Percentiles rank a stretch among this genome's conserved stretches.
These are phyloP conservation scores for Diplogelasinospora grovesii DNA, from an alignment of 495 filamentous ascomycete species.

Conservation along the genomic window DNA sequence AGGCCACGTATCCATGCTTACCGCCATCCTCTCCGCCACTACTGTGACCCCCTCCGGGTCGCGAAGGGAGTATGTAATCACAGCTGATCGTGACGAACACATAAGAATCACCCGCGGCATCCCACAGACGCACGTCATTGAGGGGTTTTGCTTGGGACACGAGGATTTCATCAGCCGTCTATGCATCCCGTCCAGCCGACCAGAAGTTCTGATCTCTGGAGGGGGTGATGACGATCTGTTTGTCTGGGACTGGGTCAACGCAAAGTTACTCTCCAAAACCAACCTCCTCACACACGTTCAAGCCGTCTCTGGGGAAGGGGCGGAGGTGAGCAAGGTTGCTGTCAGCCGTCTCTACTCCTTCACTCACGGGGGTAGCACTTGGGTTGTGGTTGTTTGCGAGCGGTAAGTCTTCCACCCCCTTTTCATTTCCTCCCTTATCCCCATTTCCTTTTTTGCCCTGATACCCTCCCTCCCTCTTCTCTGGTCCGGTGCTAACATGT, in stretches of 20 bases:
- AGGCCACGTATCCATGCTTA: slow-evolving; percentile 91
- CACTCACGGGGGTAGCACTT: slow-evolving; percentile 5
- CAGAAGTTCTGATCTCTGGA: slow-evolving; percentile 67
- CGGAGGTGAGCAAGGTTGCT: slow-evolving; percentile 38
- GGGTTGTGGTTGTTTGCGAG: slow-evolving; percentile 60
- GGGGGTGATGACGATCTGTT: slow-evolving; percentile 75
- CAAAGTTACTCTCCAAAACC: slow-evolving; percentile 46
- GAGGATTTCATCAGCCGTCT: slow-evolving; percentile 71
- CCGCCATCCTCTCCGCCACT: slow-evolving; percentile 55
- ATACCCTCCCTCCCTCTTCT: background rate
- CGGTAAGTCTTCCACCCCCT: slow-evolving; percentile 42
- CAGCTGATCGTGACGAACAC: slow-evolving; percentile 92
- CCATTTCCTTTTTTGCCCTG: background rate
- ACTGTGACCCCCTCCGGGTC: slow-evolving; percentile 12
- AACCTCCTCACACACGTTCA: slow-evolving; percentile 40
- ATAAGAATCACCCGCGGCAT: slow-evolving; percentile 82
- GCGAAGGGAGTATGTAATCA: slow-evolving; percentile 64
- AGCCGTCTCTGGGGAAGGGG: slow-evolving; percentile 17
- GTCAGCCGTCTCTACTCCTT: slow-evolving; percentile 42
- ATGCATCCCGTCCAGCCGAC: slow-evolving; percentile 50
- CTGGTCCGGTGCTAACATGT: slow-evolving; percentile 18
- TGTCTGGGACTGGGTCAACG: slow-evolving; percentile 73
- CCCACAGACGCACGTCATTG: slow-evolving; percentile 79
- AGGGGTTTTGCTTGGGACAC: slow-evolving; percentile 82
- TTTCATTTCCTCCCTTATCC: background rate